Evolutionary conservation across 495 filamentous ascomycete species (phyloP), one percentile per base, ranked within the genome.

Genomic region (Penicillium ochrochloron): DNA sequence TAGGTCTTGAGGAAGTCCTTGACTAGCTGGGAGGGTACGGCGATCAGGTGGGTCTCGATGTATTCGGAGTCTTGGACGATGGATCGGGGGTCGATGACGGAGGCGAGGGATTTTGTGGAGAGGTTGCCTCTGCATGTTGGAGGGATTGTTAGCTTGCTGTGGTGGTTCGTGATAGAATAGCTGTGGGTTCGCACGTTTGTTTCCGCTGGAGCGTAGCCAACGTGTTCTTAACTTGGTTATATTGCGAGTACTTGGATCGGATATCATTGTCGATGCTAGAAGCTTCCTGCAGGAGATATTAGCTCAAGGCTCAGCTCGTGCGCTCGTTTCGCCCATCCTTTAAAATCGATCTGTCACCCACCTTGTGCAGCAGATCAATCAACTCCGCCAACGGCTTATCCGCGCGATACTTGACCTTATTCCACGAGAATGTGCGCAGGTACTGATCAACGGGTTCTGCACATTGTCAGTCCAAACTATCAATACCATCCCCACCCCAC

Each of bases 391-490:
- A 81, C 34, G 95, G 84, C 74, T 90, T 94, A 75, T 99, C 95
- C 58, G 91, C 90, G 57, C 94, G 88, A 74, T 98, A 99, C 76
- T 97, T 94, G 74, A 94, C 90, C 75, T 94, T 97, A 76, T 98
- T 97, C 95, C 95, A 99, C 58, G 84, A 83, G 78, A 97, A 99
- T 10, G 86, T 86, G 69, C 89, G 87, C 39, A 99, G 81, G 75
- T 99, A 99, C 69, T 94, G 90, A 69, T 97, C 95, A 57, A 92
- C 93, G 39, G 95, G 94, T 73, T 96, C 94, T 97, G 59, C 23
- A 61, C 31, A 56, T 25, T 50, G 60, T 68, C 60, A 68, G 65
- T 41, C 54, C 23, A 39, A 5, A 27, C 2, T 34, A 10, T 27
- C 3, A 41, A 12, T 21, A 14, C 4, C 1, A 7, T 11, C n/a